Percentiles rank a stretch among this genome's conserved stretches.
Evolutionary conservation across 768 basidiomycete genomes (phyloP).

Genomic region (Podaxis mareebaensis): DNA sequence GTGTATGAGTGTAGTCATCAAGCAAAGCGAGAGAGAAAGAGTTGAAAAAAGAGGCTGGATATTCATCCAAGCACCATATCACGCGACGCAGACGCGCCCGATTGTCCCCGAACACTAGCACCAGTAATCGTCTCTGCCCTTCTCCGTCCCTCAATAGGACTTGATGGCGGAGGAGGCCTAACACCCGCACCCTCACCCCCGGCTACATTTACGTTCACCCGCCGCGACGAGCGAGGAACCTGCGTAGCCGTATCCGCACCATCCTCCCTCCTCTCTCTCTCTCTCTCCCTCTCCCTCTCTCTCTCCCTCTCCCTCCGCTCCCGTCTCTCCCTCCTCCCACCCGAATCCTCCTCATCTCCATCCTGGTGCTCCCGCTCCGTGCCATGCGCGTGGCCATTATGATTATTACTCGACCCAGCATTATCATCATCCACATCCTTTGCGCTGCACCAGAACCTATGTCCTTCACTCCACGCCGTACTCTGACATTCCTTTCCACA

Average conservation of each 20-base stretch:
- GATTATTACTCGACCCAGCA: constrained; percentile 19
- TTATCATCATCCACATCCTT: constrained; percentile 51
- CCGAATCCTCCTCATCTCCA: constrained; percentile 10
- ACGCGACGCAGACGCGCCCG: neutral
- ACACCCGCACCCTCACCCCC: neutral
- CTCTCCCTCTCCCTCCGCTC: constrained; percentile 6
- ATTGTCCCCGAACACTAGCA: neutral
- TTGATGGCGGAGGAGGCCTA: constrained; percentile 1
- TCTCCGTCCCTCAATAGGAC: constrained; percentile 18
- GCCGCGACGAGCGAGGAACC: constrained; percentile 1
- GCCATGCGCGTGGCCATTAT: neutral
- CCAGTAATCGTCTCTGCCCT: constrained; percentile 23
- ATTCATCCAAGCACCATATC: constrained; percentile 10
- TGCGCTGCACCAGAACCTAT: constrained; percentile 91
- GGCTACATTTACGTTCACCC: neutral
- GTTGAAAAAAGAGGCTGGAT: neutral
- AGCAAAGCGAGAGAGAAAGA: neutral
- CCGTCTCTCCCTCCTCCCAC: constrained; percentile 13
- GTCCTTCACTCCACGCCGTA: constrained; percentile 94
- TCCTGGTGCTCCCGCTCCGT: constrained; percentile 8
- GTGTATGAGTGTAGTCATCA: neutral
- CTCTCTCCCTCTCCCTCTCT: neutral
- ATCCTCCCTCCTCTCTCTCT: constrained; percentile 12
- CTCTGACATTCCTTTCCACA: constrained; percentile 98
- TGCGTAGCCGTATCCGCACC: constrained; percentile 14